A percentile compares a stretch with the other conserved stretches of the same genome.
These are phyloP conservation scores for Calocybe gangraenosa DNA, from an alignment of 768 basidiomycete species.

Conservation along the genomic window DNA sequence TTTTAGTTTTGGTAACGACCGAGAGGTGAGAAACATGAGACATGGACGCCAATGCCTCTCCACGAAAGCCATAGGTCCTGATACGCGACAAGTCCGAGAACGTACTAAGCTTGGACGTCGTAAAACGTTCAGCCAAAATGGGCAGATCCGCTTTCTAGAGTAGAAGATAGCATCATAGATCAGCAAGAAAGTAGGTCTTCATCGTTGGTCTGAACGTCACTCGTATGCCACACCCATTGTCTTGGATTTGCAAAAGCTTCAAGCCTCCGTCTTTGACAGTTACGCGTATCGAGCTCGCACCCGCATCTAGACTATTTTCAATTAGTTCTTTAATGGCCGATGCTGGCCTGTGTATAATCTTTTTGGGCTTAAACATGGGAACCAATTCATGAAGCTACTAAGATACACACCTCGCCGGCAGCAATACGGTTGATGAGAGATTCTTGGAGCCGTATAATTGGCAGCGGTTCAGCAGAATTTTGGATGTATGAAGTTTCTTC, in stretches of 20 bases:
- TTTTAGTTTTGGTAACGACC: conserved; percentile 86
- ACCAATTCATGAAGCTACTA: neutral
- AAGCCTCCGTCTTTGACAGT: conserved; percentile 94
- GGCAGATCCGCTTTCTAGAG: conserved; percentile 80
- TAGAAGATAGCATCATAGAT: neutral
- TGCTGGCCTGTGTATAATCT: conserved; percentile 60
- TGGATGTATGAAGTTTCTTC: conserved; percentile 1
- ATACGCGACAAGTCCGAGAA: conserved; percentile 86
- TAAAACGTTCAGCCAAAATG: conserved; percentile 90
- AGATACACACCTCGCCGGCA: conserved; percentile 54
- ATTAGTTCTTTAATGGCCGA: conserved; percentile 95
- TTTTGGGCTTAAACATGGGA: conserved; percentile 8
- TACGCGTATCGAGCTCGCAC: conserved; percentile 79
- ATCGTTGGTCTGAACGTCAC: conserved; percentile 34
- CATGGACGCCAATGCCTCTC: conserved; percentile 94
- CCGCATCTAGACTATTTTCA: conserved; percentile 95
- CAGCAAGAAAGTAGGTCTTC: too few species aligned
- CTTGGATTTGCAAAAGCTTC: conserved; percentile 92
- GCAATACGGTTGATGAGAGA: conserved; percentile 91
- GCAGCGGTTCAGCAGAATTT: conserved; percentile 39
- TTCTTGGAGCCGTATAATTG: conserved; percentile 75
- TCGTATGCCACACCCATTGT: conserved; percentile 93
- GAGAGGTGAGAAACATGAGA: conserved; percentile 89
- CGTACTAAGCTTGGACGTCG: conserved; percentile 86
- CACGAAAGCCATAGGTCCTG: conserved; percentile 92